Conservation (phyloP, 345 rosid species). For the Lepidium didymum region DNA sequence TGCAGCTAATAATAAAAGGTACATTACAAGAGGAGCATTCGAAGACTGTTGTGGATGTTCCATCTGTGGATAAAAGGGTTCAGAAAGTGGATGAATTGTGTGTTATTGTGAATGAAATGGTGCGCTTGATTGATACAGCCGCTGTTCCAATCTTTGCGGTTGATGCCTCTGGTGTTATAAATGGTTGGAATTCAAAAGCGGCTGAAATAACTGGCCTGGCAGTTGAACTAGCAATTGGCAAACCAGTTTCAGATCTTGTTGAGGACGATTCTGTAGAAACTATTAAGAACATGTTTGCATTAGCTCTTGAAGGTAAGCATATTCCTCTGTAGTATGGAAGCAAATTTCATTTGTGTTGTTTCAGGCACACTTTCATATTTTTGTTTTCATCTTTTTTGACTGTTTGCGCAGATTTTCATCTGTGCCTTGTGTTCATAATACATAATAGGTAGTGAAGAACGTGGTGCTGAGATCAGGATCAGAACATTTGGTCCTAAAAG, state of each 20-base stretch:
- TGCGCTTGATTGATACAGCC: slow-evolving; percentile 82
- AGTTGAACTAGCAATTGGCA: slow-evolving; percentile 71
- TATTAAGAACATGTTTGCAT: slow-evolving; percentile 37
- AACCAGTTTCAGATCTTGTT: slow-evolving; percentile 45
- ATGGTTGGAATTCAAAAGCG: slow-evolving; percentile 79
- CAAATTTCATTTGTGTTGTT: neutral
- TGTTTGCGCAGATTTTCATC: slow-evolving; percentile 17
- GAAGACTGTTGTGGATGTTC: slow-evolving; percentile 41
- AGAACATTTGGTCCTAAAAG: slow-evolving; percentile 43
- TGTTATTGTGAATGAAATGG: slow-evolving; percentile 65
- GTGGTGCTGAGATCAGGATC: slow-evolving; percentile 56
- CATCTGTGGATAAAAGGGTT: slow-evolving; percentile 41
- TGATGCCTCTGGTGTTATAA: slow-evolving; percentile 57
- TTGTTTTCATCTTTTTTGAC: slow-evolving; percentile 11
- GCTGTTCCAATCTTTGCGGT: slow-evolving; percentile 77
- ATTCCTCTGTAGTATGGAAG: neutral
- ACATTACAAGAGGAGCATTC: slow-evolving; percentile 56
- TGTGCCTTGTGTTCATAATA: slow-evolving; percentile 32
- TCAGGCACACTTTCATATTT: neutral
- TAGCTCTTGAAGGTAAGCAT: slow-evolving; percentile 53
- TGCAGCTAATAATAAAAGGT: slow-evolving; percentile 72
- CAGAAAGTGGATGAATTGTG: slow-evolving; percentile 53
- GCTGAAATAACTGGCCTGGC: slow-evolving; percentile 66
- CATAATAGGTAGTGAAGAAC: slow-evolving; percentile 62
- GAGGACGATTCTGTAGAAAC: slow-evolving; percentile 40